Evolutionary conservation across 176 grass and related monocot species (phyloP).

Genomic region (Oryza glumipatula): DNA sequence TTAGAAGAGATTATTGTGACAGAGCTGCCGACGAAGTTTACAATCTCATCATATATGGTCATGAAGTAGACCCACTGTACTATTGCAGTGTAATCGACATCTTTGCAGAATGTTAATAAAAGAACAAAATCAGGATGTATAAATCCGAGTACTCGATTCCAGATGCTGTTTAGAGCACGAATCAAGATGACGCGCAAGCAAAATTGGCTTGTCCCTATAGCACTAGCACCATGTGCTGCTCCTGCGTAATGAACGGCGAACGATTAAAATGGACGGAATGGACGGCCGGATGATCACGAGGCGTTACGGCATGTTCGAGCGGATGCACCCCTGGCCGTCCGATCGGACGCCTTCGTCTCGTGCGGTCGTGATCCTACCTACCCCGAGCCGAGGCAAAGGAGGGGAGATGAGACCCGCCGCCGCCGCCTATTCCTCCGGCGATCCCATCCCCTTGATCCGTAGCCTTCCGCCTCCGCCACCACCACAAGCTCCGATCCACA

Average conservation of each 20-base stretch:
- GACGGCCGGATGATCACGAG: conserved; percentile 29
- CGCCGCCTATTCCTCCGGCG: conserved; percentile 27
- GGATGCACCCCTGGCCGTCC: neutral
- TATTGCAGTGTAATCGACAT: conserved; percentile 8
- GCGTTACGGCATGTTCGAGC: neutral
- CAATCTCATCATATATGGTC: conserved; percentile 20
- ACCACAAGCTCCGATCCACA: conserved; percentile 8
- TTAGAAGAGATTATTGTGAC: conserved; percentile 11
- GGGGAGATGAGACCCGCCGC: conserved; percentile 8
- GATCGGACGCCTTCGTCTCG: neutral
- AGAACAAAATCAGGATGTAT: neutral
- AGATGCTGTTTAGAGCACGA: neutral
- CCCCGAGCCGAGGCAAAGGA: neutral
- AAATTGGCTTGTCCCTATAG: neutral
- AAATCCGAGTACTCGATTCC: neutral
- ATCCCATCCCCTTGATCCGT: conserved; percentile 30
- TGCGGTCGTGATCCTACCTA: neutral
- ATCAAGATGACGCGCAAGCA: neutral
- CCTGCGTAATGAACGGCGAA: neutral
- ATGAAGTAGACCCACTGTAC: conserved; percentile 30
- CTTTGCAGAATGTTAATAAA: conserved; percentile 23
- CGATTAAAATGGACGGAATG: neutral
- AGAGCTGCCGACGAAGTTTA: neutral
- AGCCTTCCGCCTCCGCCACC: conserved; percentile 12
- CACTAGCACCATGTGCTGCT: neutral